Evolutionary conservation across 2,329 filamentous ascomycete species (phyloP), one percentile per base, ranked within the genome.

Genomic region (Exophiala xenobiotica): DNA sequence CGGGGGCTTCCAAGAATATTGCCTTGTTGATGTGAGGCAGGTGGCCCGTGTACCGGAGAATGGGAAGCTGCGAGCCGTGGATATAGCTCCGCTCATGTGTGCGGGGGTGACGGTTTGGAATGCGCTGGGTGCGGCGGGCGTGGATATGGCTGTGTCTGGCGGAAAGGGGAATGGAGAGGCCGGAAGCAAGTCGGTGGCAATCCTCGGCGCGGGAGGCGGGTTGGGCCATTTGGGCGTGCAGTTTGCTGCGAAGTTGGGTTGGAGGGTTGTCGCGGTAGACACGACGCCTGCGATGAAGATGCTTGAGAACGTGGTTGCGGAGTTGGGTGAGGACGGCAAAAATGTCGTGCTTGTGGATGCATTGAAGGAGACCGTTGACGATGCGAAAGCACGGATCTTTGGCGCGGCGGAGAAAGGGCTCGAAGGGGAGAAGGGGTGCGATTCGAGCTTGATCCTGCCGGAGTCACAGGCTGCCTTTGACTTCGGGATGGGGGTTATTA

Each of bases 391-490:
- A 35, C 56, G 67, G 11, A 54, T 63, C n/a, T 61, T 58, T 23
- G 39, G 46, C 12, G 52, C 51, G n/a, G 54, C 59, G 6, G 35
- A 23, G 8, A 16, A 44, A 16, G 48, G 50, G 11, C 50, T 57
- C 20, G 60, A 56, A 33, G 47, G 53, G 22, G 70, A 76, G 40
- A 72, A 71, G 65, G 75, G 75, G 0, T 58, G 76, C 14, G 74
- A 77, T 57, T 70, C 73, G 1, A 70, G 75, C 11, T 68, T 77
- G 24, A 68, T 76, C 8, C 61, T 77, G 16, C 73, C 74, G 0
- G 75, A 77, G 54, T 72, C 68, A 33, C 75, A 77, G 56, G 63
- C 61, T 7, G 74, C 70, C 0, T 77, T 77, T 55, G 73, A 77
- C 51, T 77, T 74, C 46, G 74, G 72, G 6, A 66, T 75, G 61